These are phyloP conservation scores for Delphinella strobiligena DNA, from an alignment of 2,329 filamentous ascomycete species.

Conservation along the genomic window DNA sequence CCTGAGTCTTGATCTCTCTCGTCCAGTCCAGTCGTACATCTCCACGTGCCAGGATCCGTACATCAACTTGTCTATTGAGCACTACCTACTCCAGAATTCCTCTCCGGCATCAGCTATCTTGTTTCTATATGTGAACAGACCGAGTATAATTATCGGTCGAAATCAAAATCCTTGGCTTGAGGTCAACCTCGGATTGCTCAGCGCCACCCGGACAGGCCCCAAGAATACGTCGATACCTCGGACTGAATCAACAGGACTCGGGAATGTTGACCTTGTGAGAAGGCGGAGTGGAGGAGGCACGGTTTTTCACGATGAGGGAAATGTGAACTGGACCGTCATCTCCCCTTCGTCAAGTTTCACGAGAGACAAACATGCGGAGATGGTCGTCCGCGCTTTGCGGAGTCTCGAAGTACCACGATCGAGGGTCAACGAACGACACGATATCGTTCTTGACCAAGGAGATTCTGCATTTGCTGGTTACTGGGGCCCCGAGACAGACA, in stretches of 20 bases:
- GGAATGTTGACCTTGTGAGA: slow-evolving; percentile 55
- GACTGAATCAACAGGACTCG: slow-evolving; percentile 27
- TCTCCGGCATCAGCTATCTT: slow-evolving; percentile 63
- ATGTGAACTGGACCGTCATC: slow-evolving; percentile 91
- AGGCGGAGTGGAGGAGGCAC: slow-evolving; percentile 80
- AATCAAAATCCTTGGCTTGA: slow-evolving; percentile 99
- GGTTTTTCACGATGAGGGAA: slow-evolving; percentile 87
- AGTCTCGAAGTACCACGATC: slow-evolving; percentile 46
- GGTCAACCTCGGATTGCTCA: slow-evolving; percentile 58
- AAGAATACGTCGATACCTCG: slow-evolving; percentile 2
- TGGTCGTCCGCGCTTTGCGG: slow-evolving; percentile 77
- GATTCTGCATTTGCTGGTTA: slow-evolving; percentile 1
- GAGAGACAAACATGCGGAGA: slow-evolving; percentile 76
- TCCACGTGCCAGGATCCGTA: slow-evolving; percentile 57
- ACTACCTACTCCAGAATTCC: slow-evolving; percentile 69
- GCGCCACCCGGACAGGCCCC: slow-evolving; percentile 23
- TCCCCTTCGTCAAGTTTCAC: slow-evolving; percentile 67
- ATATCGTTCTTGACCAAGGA: slow-evolving; percentile 65
- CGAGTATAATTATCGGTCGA: slow-evolving; percentile 80
- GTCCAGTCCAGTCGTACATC: slow-evolving; percentile 32
- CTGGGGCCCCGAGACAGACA: slow-evolving; percentile 20
- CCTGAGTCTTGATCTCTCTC: slow-evolving; percentile 4
- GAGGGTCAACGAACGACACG: slow-evolving; percentile 79
- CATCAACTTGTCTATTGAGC: slow-evolving; percentile 87
- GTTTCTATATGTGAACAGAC: slow-evolving; percentile 78